These are phyloP conservation scores for Cucumis melo DNA, from an alignment of 306 rosid genomes.

Conservation along the genomic window DNA sequence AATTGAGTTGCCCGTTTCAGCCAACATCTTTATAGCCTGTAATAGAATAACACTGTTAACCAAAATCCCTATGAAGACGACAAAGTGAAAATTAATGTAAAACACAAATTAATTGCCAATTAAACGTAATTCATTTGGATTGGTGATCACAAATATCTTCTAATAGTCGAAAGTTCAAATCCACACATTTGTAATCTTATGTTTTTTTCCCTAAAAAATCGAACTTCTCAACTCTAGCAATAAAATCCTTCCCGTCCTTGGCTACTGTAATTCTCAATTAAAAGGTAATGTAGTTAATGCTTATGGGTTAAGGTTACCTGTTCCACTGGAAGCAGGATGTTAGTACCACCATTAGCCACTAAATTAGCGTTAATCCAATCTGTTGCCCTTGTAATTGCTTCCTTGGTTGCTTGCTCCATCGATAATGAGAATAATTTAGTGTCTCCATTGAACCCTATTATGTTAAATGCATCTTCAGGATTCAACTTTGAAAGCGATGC, in stretches of 20 bases:
- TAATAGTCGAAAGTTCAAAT: not conserved
- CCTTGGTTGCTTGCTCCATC: constrained; percentile 52
- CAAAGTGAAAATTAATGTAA: not conserved
- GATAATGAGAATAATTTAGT: constrained; percentile 40
- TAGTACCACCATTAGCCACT: constrained; percentile 60
- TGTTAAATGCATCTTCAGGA: constrained; percentile 60
- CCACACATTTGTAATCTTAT: not conserved
- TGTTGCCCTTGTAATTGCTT: constrained; percentile 45
- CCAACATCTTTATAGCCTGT: constrained; percentile 75
- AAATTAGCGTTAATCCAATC: constrained; percentile 41
- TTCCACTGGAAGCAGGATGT: constrained; percentile 65
- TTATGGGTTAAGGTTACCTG: constrained; percentile 26
- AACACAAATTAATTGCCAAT: not conserved
- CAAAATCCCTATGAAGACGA: not conserved
- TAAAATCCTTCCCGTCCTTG: not conserved
- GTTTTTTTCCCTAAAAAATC: no score
- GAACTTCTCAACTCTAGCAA: not conserved
- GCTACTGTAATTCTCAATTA: not conserved
- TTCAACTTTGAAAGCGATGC: constrained; percentile 55
- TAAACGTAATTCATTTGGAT: not conserved
- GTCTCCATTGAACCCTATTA: constrained; percentile 56
- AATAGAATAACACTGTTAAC: constrained; percentile 15
- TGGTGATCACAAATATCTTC: not conserved
- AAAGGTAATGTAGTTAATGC: not conserved
- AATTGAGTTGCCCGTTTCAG: constrained; percentile 32